A percentile compares a stretch with the other conserved stretches of the same genome.
Evolutionary conservation across 345 rosid species (phyloP).

Genomic region (Luvunga scandens): DNA sequence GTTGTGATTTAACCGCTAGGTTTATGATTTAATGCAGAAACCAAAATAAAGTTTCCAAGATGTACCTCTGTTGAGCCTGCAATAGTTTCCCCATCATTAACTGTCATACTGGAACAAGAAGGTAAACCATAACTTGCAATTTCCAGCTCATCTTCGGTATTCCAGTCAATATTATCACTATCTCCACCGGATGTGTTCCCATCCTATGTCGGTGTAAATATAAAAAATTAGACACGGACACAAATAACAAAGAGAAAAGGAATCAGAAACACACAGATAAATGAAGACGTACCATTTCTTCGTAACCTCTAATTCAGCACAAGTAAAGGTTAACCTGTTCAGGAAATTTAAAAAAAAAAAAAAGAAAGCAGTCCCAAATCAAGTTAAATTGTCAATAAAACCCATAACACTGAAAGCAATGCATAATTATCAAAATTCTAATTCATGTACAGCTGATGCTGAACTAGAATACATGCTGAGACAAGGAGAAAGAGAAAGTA

Average conservation of each 20-base stretch:
- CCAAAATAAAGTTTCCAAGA: not conserved
- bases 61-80: conserved; percentile 31
- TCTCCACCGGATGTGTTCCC: conserved; percentile 33
- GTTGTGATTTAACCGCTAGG: not conserved
- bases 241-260: not conserved
- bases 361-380: not conserved
- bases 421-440: not conserved
- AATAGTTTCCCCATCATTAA: conserved; percentile 29
- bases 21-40: not conserved
- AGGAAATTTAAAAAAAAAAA: not conserved
- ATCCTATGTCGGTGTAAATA: conserved; percentile 27
- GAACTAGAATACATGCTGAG: not conserved
- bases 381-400: not conserved
- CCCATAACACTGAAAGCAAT: not conserved
- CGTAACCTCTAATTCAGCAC: conserved; percentile 1
- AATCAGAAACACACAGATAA: not conserved
- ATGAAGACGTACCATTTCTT: conserved; percentile 19
- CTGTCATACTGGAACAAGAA: conserved; percentile 22
- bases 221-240: not conserved
- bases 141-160: conserved; percentile 67
- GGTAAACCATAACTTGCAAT: conserved; percentile 35
- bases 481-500: not conserved
- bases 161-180: conserved; percentile 50
- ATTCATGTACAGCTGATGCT: not conserved
- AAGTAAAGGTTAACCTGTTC: conserved; percentile 15